These are phyloP conservation scores for Cladobotryum mycophilum DNA, from an alignment of 2,329 filamentous ascomycete genomes.

Conservation along the genomic window DNA sequence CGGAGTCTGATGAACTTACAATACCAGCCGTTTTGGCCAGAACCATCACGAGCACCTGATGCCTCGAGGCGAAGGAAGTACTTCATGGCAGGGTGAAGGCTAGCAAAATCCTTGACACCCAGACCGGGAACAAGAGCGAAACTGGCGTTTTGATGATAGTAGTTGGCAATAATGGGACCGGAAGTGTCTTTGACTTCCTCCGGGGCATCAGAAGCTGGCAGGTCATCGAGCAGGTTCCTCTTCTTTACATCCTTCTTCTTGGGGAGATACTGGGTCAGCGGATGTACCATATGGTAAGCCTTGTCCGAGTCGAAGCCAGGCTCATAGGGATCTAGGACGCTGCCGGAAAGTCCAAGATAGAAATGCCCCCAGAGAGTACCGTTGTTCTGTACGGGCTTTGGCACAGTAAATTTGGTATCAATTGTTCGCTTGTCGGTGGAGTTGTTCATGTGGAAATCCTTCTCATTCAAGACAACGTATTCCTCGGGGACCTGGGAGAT, in stretches of 20 bases:
- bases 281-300: slow-evolving; percentile 78
- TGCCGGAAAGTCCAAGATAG: slow-evolving; percentile 73
- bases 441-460: slow-evolving; percentile 71
- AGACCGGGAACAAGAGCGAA: slow-evolving; percentile 79
- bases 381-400: slow-evolving; percentile 77
- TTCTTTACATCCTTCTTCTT: slow-evolving; percentile 89
- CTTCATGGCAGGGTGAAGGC: slow-evolving; percentile 65
- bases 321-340: slow-evolving; percentile 67
- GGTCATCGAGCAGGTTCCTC: slow-evolving; percentile 70
- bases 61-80: slow-evolving; percentile 75
- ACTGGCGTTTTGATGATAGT: slow-evolving; percentile 93
- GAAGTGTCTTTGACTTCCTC: slow-evolving; percentile 45
- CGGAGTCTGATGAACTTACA: slow-evolving; percentile 34
- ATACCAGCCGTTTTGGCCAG: slow-evolving; percentile 89
- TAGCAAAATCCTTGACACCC: slow-evolving; percentile 60
- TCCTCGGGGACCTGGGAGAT: slow-evolving; percentile 60
- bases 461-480: slow-evolving; percentile 71
- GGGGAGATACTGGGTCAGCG: slow-evolving; percentile 80
- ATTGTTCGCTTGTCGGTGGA: slow-evolving; percentile 71
- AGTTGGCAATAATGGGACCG: slow-evolving; percentile 70
- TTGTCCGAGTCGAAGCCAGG: slow-evolving; percentile 65
- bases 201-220: slow-evolving; percentile 31
- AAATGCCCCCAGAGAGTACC: slow-evolving; percentile 94
- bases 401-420: slow-evolving; percentile 71
- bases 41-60: slow-evolving; percentile 73